Evolutionary conservation across 257 asterid species (phyloP).

Genomic region (Leonotis leonurus): DNA sequence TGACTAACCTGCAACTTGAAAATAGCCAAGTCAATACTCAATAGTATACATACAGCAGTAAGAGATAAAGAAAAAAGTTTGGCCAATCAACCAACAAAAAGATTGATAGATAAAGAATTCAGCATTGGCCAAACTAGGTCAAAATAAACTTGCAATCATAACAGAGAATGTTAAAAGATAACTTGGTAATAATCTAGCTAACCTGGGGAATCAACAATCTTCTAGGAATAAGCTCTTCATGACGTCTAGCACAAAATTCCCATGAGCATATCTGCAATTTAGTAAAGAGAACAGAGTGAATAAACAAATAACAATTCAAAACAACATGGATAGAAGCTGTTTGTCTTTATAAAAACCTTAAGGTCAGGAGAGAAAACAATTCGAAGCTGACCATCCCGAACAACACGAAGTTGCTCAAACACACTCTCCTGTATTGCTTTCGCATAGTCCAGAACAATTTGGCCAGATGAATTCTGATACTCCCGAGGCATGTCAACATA

Average conservation of each 20-base stretch:
- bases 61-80: not conserved
- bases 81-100: not conserved
- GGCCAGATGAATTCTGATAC: conserved; percentile 83
- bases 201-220: conserved; percentile 94
- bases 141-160: not conserved
- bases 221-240: conserved; percentile 92
- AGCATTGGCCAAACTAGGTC: not conserved
- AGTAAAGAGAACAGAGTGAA: not conserved
- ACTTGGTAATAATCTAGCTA: conserved; percentile 4
- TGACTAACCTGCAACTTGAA: conserved; percentile 67
- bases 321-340: conserved; percentile 4
- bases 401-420: conserved; percentile 92
- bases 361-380: conserved; percentile 83
- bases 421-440: conserved; percentile 97
- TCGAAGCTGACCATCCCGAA: conserved; percentile 98
- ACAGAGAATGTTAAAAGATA: not conserved
- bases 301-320: conserved; percentile 15
- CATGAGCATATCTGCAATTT: conserved; percentile 78
- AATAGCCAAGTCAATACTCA: not conserved
- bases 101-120: not conserved
- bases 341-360: conserved; percentile 45
- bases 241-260: conserved; percentile 98
- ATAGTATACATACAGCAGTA: not conserved
- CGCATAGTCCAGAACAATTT: conserved; percentile 83
- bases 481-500: conserved; percentile 95